Percentiles rank a stretch among this genome's conserved stretches.
phyloP scores from a whole-genome alignment of 1,284 basidiomycete genomes.

The Sporisorium graminicola region DNA sequence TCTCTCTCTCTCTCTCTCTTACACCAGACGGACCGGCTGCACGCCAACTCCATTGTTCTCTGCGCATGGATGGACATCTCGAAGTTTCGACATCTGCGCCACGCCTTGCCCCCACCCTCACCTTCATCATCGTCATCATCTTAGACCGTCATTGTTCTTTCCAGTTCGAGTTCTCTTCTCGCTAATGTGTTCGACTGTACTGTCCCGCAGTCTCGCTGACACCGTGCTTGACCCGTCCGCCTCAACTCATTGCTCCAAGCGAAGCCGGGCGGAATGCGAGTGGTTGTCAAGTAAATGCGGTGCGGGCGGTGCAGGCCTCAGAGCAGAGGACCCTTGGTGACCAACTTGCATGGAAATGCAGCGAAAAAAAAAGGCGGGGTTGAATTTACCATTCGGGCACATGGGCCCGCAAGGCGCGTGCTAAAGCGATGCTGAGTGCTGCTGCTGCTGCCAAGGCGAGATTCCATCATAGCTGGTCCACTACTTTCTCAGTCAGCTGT shows the following conservation, averaged over 20 bases:
- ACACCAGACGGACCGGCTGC: too few species aligned
- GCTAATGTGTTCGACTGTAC: too few species aligned
- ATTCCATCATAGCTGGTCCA: background rate
- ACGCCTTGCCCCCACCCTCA: too few species aligned
- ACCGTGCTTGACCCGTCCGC: background rate
- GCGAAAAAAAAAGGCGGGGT: slow-evolving; percentile 13
- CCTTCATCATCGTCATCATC: too few species aligned
- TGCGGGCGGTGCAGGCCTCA: slow-evolving; percentile 3
- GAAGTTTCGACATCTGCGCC: too few species aligned
- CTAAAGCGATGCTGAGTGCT: background rate
- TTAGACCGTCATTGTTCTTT: too few species aligned
- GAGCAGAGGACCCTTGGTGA: slow-evolving; percentile 7
- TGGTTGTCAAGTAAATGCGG: background rate
- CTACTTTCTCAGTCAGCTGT: background rate
- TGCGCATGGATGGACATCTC: too few species aligned
- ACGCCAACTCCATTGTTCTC: too few species aligned
- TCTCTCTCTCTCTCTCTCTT: background rate
- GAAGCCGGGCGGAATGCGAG: too few species aligned
- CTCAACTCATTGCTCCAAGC: too few species aligned
- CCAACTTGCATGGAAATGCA: slow-evolving; percentile 20
- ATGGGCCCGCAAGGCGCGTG: background rate
- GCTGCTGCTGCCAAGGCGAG: background rate
- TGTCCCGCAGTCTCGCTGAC: background rate
- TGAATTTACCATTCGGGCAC: background rate
- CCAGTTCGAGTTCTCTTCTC: too few species aligned